phyloP scores from a whole-genome alignment of 306 rosid species.

The Cucurbita maxima region DNA sequence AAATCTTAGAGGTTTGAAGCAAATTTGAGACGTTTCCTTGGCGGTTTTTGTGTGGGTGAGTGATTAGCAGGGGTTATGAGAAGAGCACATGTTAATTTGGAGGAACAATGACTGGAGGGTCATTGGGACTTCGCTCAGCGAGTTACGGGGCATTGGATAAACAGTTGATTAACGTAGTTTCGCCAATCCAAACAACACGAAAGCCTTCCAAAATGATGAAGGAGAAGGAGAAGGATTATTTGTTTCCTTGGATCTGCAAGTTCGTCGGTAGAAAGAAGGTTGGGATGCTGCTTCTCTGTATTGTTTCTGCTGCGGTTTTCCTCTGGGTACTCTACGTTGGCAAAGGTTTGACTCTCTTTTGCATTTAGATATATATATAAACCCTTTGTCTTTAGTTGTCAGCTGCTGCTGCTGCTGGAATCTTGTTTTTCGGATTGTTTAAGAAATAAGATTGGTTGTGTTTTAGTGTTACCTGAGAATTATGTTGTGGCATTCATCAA shows the following conservation, averaged over 20 bases:
- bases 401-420: background rate
- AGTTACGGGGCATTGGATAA: constrained; percentile 82
- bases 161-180: constrained; percentile 42
- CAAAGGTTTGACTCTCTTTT: constrained; percentile 40
- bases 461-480: background rate
- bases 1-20: background rate
- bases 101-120: constrained; percentile 69
- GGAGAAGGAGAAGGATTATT: constrained; percentile 73
- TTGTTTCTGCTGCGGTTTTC: constrained; percentile 68
- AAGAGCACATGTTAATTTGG: constrained; percentile 23
- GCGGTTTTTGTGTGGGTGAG: constrained; percentile 3
- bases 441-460: background rate
- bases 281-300: constrained; percentile 73
- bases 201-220: constrained; percentile 73
- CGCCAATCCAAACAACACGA: constrained; percentile 47
- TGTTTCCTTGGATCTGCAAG: constrained; percentile 71
- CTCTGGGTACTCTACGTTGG: constrained; percentile 69
- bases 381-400: background rate
- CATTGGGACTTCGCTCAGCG: constrained; percentile 74
- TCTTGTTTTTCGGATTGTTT: background rate
- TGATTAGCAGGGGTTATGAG: constrained; percentile 35
- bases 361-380: background rate
- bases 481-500: background rate
- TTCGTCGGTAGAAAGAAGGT: constrained; percentile 71
- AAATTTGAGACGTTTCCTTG: background rate